Percentiles rank a stretch among this genome's conserved stretches.
Evolutionary conservation across 2,329 filamentous ascomycete species (phyloP).

Genomic region (Fusarium globosum): DNA sequence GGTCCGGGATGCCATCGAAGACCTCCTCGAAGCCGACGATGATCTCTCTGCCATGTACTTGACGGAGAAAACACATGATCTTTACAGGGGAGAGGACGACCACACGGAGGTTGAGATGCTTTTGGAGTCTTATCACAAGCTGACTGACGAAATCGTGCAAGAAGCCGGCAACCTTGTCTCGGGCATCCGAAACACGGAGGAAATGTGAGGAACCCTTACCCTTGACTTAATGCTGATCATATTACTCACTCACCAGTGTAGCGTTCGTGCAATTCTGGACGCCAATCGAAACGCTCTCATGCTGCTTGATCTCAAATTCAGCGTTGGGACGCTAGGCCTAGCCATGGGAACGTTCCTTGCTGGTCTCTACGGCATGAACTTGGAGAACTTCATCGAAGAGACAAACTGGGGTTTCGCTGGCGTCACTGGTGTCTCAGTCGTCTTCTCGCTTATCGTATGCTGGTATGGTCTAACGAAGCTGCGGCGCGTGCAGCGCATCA

Average conservation of each 20-base stretch:
- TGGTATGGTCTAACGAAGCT: slow-evolving; percentile 86
- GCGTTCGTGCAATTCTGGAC: slow-evolving; percentile 95
- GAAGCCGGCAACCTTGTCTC: slow-evolving; percentile 92
- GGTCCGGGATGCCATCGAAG: slow-evolving; percentile 93
- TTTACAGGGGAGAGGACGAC: slow-evolving; percentile 80
- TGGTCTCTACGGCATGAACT: slow-evolving; percentile 99
- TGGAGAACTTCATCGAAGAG: slow-evolving; percentile 98
- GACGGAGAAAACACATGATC: slow-evolving; percentile 83
- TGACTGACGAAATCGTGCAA: slow-evolving; percentile 97
- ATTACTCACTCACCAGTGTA: slow-evolving; percentile 54
- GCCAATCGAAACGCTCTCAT: slow-evolving; percentile 98
- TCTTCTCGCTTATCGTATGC: slow-evolving; percentile 82
- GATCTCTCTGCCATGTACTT: slow-evolving; percentile 96
- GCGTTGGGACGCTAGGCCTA: slow-evolving; percentile 92
- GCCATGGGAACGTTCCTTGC: slow-evolving; percentile 95
- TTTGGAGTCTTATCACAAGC: slow-evolving; percentile 96
- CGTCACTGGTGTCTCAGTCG: slow-evolving; percentile 76
- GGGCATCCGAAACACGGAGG: slow-evolving; percentile 96
- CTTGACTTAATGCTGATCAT: not conserved
- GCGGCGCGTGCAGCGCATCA: slow-evolving; percentile 85
- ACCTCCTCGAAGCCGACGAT: slow-evolving; percentile 94
- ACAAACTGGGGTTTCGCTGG: slow-evolving; percentile 85
- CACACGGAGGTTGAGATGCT: slow-evolving; percentile 98
- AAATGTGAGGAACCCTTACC: slow-evolving; percentile 76
- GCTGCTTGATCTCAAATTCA: slow-evolving; percentile 96